Evolutionary conservation across 139 green algal species (phyloP).

Genomic region (Chlamydomonas applanata): DNA sequence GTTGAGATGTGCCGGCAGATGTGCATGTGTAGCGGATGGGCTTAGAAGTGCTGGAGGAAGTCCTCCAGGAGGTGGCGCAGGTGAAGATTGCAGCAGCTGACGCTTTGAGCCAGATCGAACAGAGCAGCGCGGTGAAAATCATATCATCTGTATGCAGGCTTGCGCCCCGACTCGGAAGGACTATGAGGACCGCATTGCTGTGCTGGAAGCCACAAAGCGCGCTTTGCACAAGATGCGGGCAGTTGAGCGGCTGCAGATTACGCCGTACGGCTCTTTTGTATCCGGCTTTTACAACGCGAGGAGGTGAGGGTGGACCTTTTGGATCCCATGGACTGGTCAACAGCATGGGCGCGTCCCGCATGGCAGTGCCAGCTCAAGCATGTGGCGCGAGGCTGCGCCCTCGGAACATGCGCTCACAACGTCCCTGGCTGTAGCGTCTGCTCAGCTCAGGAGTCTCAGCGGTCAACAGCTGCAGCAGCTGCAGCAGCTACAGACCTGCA

Average conservation of each 20-base stretch:
- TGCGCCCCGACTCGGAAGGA: no score
- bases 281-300: neutral
- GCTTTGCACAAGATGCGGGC: neutral
- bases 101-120: neutral
- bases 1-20: neutral
- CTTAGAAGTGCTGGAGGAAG: conserved; percentile 8
- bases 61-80: conserved; percentile 7
- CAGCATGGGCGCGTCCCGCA: no score
- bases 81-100: neutral
- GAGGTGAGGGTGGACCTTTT: neutral
- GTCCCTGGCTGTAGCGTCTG: no score
- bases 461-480: no score
- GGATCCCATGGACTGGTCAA: no score
- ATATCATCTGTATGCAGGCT: no score
- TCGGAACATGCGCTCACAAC: no score
- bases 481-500: no score
- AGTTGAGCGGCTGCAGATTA: neutral
- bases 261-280: conserved; percentile 3
- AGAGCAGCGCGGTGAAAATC: no score
- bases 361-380: no score
- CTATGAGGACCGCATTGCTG: neutral
- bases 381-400: no score
- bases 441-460: no score
- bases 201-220: neutral
- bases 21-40: neutral